Evolutionary conservation across 2,329 filamentous ascomycete species (phyloP), one percentile per base, ranked within the genome.

Genomic region (Monosporascus sp.): DNA sequence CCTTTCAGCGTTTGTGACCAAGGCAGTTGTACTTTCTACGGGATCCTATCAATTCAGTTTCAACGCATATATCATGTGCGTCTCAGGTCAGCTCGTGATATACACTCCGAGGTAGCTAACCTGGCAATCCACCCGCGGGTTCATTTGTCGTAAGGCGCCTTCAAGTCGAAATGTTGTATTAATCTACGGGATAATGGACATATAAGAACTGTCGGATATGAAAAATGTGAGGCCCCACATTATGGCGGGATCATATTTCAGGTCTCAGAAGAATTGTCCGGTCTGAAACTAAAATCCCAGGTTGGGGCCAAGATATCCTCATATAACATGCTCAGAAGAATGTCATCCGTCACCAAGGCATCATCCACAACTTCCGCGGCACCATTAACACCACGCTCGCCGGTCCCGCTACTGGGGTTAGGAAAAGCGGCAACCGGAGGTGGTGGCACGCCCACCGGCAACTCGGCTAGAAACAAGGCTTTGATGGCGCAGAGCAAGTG

Each of bases 401-500:
- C 37, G 4, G 22, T 8, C 2, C 39, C 50, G 43, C 45, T 51
- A 5, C 38, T 43, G n/a, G 51, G 48, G 5, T 45, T 51, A 14
- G 53, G 39, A 18, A 54, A 52, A 17, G 47, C 22, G 9, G 48
- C 22, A 38, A 15, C 43, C 7, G 36, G 7, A 14, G 25, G 43
- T 24, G 22, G 22, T 24, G n/a, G n/a, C n/a, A 24, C 22, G 22
- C 22, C 5, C 22, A 24, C 22, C 18, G 31, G 25, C 58, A 60
- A 49, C 52, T 59, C 57, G 6, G 55, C 55, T 18, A 60, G 41
- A 39, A 66, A 60, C 31, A 66, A 24, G 6, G 49, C 50, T 54
- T 58, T 62, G 41, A 66, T 53, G 9, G 55, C 51, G 3, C 54
- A 57, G 5, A 66, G 39, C 7, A 65, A 43, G 5, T 49, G 25